Percentiles rank a stretch among this genome's conserved stretches.
Evolutionary conservation across 2,329 filamentous ascomycete species (phyloP).

Genomic region (Talaromyces piceae): DNA sequence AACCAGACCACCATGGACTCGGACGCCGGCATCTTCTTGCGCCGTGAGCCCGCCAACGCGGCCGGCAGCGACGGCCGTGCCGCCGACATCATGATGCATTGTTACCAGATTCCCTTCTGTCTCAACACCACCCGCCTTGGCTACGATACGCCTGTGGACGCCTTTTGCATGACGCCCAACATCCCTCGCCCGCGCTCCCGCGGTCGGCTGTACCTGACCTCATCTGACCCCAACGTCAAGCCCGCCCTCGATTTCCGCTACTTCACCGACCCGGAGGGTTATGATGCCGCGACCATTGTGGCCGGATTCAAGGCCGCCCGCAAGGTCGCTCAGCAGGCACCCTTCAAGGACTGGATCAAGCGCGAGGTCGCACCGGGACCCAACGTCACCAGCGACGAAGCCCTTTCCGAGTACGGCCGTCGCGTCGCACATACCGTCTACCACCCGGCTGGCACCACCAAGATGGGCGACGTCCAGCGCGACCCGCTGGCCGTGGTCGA

Average conservation of each 20-base stretch:
- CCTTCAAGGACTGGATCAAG: constrained; percentile 78
- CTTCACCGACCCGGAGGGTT: constrained; percentile 79
- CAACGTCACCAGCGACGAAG: constrained; percentile 66
- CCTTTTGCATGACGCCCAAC: constrained; percentile 91
- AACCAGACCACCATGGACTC: constrained; percentile 89
- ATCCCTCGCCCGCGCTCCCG: constrained; percentile 75
- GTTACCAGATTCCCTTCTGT: constrained; percentile 90
- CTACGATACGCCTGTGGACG: constrained; percentile 63
- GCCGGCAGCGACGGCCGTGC: constrained; percentile 63
- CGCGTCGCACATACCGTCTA: constrained; percentile 82
- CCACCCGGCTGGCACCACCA: constrained; percentile 80
- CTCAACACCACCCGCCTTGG: constrained; percentile 77
- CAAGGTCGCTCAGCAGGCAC: constrained; percentile 63
- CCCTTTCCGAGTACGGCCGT: constrained; percentile 72
- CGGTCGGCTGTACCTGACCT: constrained; percentile 70
- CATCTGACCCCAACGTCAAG: constrained; percentile 66
- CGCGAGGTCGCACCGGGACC: constrained; percentile 73
- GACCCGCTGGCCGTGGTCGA: constrained; percentile 77
- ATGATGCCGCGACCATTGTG: constrained; percentile 75
- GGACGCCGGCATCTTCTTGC: constrained; percentile 81
- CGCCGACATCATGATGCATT: constrained; percentile 92
- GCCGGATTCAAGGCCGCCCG: constrained; percentile 71
- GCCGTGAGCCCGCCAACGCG: constrained; percentile 65
- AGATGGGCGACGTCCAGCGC: constrained; percentile 68
- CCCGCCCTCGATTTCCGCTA: constrained; percentile 82